These are phyloP conservation scores for Bondarzewia mesenterica DNA, from an alignment of 1,284 basidiomycete genomes.

Conservation along the genomic window DNA sequence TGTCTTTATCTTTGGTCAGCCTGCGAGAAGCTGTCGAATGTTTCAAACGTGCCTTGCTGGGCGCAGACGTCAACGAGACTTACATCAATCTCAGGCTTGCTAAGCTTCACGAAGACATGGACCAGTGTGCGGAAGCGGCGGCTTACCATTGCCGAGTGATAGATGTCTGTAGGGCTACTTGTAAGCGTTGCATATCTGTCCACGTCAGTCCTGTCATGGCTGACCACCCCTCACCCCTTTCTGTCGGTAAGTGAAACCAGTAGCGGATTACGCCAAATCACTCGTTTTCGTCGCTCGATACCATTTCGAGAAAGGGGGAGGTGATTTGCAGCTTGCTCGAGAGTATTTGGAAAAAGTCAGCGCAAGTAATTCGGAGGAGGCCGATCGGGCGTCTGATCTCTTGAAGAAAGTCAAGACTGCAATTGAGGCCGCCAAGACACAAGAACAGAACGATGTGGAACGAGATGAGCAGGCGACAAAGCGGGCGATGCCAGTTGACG, in stretches of 20 bases:
- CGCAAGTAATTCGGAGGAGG: constrained; percentile 70
- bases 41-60: constrained; percentile 80
- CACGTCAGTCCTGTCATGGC: neutral
- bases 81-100: constrained; percentile 74
- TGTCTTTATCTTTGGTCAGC: constrained; percentile 30
- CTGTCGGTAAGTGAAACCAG: constrained; percentile 47
- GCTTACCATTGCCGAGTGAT: constrained; percentile 70
- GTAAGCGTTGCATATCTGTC: constrained; percentile 16
- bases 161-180: constrained; percentile 61
- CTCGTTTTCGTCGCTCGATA: constrained; percentile 75
- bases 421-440: constrained; percentile 8
- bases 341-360: constrained; percentile 69
- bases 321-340: constrained; percentile 52
- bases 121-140: constrained; percentile 57
- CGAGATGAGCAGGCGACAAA: constrained; percentile 1
- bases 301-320: constrained; percentile 53
- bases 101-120: constrained; percentile 60
- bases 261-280: constrained; percentile 74
- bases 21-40: constrained; percentile 83
- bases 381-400: constrained; percentile 53
- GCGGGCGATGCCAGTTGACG: no score
- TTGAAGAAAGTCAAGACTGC: constrained; percentile 43
- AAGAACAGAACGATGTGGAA: constrained; percentile 4
- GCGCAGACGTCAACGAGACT: constrained; percentile 76
- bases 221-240: constrained; percentile 1